Percentiles rank a stretch among this genome's conserved stretches.
phyloP scores from a whole-genome alignment of 306 rosid genomes.

The Corylus avellana region DNA sequence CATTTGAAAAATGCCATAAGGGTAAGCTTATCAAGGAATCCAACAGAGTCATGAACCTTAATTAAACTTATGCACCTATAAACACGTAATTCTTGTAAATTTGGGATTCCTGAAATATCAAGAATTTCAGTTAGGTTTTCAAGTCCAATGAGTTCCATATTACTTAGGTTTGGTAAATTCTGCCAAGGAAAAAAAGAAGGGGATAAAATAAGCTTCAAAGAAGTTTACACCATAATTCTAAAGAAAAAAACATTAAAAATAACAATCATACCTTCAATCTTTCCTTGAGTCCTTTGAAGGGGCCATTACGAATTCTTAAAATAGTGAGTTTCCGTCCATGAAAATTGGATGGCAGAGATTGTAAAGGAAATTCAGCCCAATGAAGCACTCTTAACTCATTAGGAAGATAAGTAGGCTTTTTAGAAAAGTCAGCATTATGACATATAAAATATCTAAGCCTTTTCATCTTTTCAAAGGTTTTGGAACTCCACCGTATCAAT shows the following conservation, averaged over 20 bases:
- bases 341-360: background rate
- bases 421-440: background rate
- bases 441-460: background rate
- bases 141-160: background rate
- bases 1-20: slow-evolving; percentile 3
- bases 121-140: background rate
- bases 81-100: slow-evolving; percentile 35
- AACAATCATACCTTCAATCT: background rate
- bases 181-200: background rate
- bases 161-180: background rate
- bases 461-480: background rate
- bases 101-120: slow-evolving; percentile 2
- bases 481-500: background rate
- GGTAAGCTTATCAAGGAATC: slow-evolving; percentile 19
- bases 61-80: slow-evolving; percentile 13
- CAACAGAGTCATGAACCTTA: slow-evolving; percentile 24
- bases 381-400: background rate
- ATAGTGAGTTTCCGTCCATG: background rate
- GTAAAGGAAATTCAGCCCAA: background rate
- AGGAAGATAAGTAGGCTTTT: background rate
- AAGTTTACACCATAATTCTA: background rate
- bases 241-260: background rate
- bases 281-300: background rate
- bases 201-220: background rate
- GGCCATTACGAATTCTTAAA: background rate